Percentiles rank a stretch among this genome's conserved stretches.
Conservation (phyloP, 2,329 filamentous ascomycete species). For the Trichoderma sp. region DNA sequence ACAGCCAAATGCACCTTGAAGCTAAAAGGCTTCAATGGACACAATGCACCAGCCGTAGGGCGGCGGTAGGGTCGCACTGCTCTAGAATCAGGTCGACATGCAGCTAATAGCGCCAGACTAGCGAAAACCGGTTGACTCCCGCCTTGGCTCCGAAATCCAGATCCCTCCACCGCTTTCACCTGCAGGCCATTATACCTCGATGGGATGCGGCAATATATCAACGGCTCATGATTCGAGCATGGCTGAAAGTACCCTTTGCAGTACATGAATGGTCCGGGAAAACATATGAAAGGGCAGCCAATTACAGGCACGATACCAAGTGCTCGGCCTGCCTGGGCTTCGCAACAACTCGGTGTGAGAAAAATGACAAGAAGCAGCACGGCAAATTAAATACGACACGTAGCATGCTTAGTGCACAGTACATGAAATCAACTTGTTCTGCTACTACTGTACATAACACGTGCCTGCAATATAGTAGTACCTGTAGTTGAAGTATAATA, state of each 20-base stretch:
- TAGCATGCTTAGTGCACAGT: not conserved
- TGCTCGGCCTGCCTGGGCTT: not conserved
- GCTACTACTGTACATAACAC: not conserved
- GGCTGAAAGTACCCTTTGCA: not conserved
- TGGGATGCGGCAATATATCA: not conserved
- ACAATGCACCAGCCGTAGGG: not conserved
- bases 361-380: not conserved
- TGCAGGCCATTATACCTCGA: not conserved
- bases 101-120: constrained; percentile 18
- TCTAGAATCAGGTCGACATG: constrained; percentile 16
- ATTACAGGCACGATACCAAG: not conserved
- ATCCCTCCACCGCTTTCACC: constrained; percentile 17
- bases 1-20: not conserved
- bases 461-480: too few species aligned
- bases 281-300: not conserved
- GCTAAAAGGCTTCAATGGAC: not conserved
- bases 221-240: not conserved
- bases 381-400: constrained; percentile 14
- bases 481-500: not conserved
- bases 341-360: not conserved
- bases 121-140: constrained; percentile 20
- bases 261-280: not conserved
- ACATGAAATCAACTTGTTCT: not conserved
- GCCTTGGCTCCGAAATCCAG: not conserved
- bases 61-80: constrained; percentile 11